Conservation (phyloP, 2,329 filamentous ascomycete genomes). For the Pestalotiopsis sp. region DNA sequence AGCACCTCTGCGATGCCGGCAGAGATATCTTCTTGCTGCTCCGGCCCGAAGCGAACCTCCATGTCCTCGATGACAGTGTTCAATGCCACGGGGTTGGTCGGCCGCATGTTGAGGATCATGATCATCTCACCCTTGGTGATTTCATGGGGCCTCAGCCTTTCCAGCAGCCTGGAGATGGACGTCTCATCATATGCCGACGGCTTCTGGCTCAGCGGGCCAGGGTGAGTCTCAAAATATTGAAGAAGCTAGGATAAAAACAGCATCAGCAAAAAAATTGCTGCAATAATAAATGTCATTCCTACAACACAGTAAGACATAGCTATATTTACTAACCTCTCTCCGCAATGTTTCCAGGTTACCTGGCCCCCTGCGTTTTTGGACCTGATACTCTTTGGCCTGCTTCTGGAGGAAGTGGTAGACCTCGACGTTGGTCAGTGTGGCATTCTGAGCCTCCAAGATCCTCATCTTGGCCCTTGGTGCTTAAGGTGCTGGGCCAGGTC, state of each 20-base stretch:
- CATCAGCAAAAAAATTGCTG: slow-evolving; percentile 9
- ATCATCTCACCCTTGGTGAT: slow-evolving; percentile 68
- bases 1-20: slow-evolving; percentile 57
- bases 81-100: slow-evolving; percentile 55
- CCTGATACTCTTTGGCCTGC: slow-evolving; percentile 52
- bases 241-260: slow-evolving; percentile 46
- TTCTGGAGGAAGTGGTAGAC: slow-evolving; percentile 66
- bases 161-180: slow-evolving; percentile 54
- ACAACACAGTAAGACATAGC: background rate
- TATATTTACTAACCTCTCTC: slow-evolving; percentile 54
- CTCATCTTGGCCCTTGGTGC: slow-evolving; percentile 49
- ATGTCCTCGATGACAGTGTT: slow-evolving; percentile 68
- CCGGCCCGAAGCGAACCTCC: slow-evolving; percentile 57
- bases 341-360: slow-evolving; percentile 62
- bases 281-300: background rate
- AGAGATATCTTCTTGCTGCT: slow-evolving; percentile 60
- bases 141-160: slow-evolving; percentile 55
- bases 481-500: background rate
- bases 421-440: slow-evolving; percentile 71
- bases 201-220: slow-evolving; percentile 56
- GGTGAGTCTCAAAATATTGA: slow-evolving; percentile 57
- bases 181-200: slow-evolving; percentile 53
- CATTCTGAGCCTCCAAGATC: slow-evolving; percentile 70
- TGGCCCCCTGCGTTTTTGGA: slow-evolving; percentile 50
- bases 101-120: slow-evolving; percentile 68